A percentile compares a stretch with the other conserved stretches of the same genome.
Evolutionary conservation across 176 grass and related monocot genomes (phyloP).

Genomic region (Microstegium vimineum): DNA sequence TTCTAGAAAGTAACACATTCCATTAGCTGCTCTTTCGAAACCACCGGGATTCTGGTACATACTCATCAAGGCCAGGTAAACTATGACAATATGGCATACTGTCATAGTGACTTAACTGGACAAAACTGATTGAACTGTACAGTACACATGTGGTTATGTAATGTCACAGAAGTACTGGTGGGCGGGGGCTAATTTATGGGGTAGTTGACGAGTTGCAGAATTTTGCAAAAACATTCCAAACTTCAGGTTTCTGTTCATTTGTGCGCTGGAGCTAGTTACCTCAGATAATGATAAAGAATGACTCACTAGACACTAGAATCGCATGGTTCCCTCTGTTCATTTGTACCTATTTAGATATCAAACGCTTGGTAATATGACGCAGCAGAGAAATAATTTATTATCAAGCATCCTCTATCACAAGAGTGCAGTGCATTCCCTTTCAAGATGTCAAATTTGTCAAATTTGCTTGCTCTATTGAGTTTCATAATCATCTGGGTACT

Average conservation of each 20-base stretch:
- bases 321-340: background rate
- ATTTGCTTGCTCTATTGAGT: background rate
- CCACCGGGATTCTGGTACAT: background rate
- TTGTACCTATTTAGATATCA: background rate
- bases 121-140: background rate
- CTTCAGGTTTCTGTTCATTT: background rate
- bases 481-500: background rate
- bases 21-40: background rate
- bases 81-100: background rate
- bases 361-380: background rate
- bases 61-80: background rate
- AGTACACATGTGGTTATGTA: background rate
- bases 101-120: background rate
- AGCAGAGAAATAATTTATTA: background rate
- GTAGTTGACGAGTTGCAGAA: background rate
- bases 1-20: conserved; percentile 2
- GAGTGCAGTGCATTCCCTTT: background rate
- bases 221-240: background rate
- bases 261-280: background rate
- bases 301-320: background rate
- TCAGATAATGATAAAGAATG: background rate
- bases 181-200: background rate
- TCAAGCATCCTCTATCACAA: background rate
- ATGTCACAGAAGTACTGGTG: background rate
- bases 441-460: background rate